Base-by-base conservation (phyloP, 202 grass and related monocot species). In the Elaeis oleifera region DNA sequence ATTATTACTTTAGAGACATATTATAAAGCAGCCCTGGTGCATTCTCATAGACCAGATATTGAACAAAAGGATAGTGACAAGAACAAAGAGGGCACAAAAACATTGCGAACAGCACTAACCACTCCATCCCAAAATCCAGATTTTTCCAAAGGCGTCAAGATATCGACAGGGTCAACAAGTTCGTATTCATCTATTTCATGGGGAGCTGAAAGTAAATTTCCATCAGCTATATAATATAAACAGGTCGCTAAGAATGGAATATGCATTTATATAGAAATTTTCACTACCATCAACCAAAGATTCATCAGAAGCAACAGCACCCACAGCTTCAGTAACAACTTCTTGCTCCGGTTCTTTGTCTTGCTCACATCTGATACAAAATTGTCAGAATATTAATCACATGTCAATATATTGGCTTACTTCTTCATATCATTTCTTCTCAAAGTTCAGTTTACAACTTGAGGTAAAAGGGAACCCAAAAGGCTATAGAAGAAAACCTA, bases 101-200 rank as follows among this genome's bases (percentile, higher is more conserved):
- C 6, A 5, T 19, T 63, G 21, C 72, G 39, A 80, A 72, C 36
- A 70, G 55, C 27, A 79, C 88, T 71, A 74, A 99, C 94, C 80
- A 99, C 94, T 32, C 94, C 88, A 67, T 94, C 88, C 94, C 88
- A 99, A 71, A 99, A 99, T 64, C 94, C 94, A 69, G 94, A 92
- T 49, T 99, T 99, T 53, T 99, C 94, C 72, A 99, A 72, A 78
- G 88, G 85, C 9, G 69, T 89, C 75, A 99, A 89, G 74, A 99
- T 89, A 77, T 99, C 94, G 16, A 99, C 82, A 82, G 94, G 94
- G 78, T 99, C 94, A 71, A 99, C 88, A 44, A 99, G 85, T 51
- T 99, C 94, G 39, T 99, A 99, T 84, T 99, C 88, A 78, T 99
- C 94, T n/a, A 99, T 94, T 67, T 94, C 94, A 49, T 76, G 57